Evolutionary conservation across 305 asterid species (phyloP), one percentile per base, ranked within the genome.

Genomic region (Petunia hybrid): DNA sequence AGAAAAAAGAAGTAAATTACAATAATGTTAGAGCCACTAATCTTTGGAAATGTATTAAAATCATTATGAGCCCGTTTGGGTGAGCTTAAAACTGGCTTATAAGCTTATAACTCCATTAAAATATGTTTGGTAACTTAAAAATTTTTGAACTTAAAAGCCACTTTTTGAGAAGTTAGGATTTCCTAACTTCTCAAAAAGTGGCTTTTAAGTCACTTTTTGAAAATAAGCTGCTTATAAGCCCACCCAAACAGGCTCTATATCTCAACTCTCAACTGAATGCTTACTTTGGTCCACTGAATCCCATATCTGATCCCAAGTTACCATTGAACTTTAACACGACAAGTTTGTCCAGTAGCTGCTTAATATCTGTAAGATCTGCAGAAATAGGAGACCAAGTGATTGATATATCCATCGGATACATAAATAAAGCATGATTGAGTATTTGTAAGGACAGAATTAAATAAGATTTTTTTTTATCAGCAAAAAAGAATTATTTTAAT

Each of bases 281-380:
- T 90, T 90, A 96, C 99, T 87, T 94, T 84, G 99, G 94, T 80
- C 89, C 92, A 82, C 77, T 82, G 86, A 88, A 88, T 45, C 99
- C 98, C 86, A 91, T 83, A 53, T 83, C 81, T 78, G 91, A 88
- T 83, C 93, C 98, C 86, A 86, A 80, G 66, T 80, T 69, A 84
- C 89, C 89, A 85, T 91, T 96, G 86, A 83, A 88, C 89, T 90
- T 94, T 89, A 96, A 83, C 60, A 96, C 89, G 14, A 87, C 97
- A 87, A 93, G 94, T 86, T 92, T 96, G 89, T 96, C 95, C 83
- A 96, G 85, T 80, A 96, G 90, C 87, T 85, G 88, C 88, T 88
- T 91, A 67, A 86, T 81, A 78, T 82, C 89, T 68, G 90, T 80
- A 84, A 86, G 67, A 87, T 89, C 99, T 95, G 94, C 78, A 76